Evolutionary conservation across 2,329 filamentous ascomycete genomes (phyloP), one percentile per base, ranked within the genome.

Genomic region (Purpureocillium takamizusanense): DNA sequence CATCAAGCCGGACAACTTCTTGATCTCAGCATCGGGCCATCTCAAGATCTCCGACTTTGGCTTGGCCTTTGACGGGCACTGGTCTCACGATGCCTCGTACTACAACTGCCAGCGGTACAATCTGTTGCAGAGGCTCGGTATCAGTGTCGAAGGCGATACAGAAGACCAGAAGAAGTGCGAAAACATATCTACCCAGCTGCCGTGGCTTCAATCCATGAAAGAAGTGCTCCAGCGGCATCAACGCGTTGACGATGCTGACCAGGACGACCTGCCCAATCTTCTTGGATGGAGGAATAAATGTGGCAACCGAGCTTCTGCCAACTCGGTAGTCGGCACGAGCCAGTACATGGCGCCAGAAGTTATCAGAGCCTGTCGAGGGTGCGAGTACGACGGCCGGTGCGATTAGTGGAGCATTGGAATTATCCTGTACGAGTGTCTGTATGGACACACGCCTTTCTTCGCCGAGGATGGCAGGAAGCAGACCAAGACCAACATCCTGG

Each of bases 261-360:
- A 56, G 13, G 50, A 52, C 12, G 52, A 59, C 34, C 46, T 64
- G 11, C 49, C 51, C 33, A 49, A 47, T 44, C 65, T 89, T 36
- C 61, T 89, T 33, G 71, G 73, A 43, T 88, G 81, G 82, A 74
- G 84, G 33, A 81, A 87, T 52, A 69, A 71, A 13, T 74, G 70
- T 44, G 75, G 83, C 18, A 82, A 80, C 48, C 78, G 87, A 30
- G 75, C 76, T 27, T 73, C 86, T 27, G 90, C 90, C 2, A 77
- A 81, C 48, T 95, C 88, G 33, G 80, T 95, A 1, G 90, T 97
- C 10, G 90, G 90, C 3, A 97, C 92, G 3, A 95, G 88, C 56
- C 90, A 95, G 56, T 97, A 97, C 65, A 97, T 95, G 92, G 90
- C 92, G 1, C 90, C 90, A 2, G 92, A 97, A 65, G 86, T 97